Base-by-base conservation (phyloP, 2,329 filamentous ascomycete species). In the Aquanectria penicillioides region DNA sequence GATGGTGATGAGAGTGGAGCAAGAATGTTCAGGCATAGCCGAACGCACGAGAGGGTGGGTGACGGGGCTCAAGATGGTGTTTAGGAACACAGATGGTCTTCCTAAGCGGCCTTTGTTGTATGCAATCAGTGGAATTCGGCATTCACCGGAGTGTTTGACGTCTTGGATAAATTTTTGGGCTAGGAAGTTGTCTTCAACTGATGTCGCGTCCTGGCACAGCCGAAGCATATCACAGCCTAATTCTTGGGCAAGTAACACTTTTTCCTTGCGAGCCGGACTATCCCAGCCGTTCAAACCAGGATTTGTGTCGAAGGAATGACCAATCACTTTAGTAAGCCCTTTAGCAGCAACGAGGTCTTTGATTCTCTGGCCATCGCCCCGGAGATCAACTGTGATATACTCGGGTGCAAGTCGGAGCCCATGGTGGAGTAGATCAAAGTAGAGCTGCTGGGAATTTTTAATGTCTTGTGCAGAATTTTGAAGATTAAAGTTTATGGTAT, bases 351-450 rank as follows among this genome's bases (percentile, higher is more conserved):
- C 25, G 2, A 61, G 6, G 11, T 29, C 11, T 12, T 12, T 34
- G n/a, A 57, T 57, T 9, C 11, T 53, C 5, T 49, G 36, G 10
- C 37, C 48, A 6, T 52, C 37, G 25, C 47, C 57, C 7, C 34
- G 41, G 6, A 61, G 48, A 18, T 61, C 51, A 17, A 61, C 52
- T 6, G 52, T 43, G 13, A 53, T 44, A 23, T 61, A 61, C 25
- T 61, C 58, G 12, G 53, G 58, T 11, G 47, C 52, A 3, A 61
- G 41, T 22, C 58, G 58, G n/a, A 61, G 40, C 11, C 47, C 53
- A 17, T 61, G 58, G 11, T 49, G 47, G 5, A 61, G 53, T 10
- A 57, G 15, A 15, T 47, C 41, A n/a, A 57, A 44, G 20, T 61
- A 61, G 6, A 10, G 20, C 20, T 43, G 22, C n/a, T 48, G 38